Evolutionary conservation across 306 rosid genomes (phyloP), one percentile per base, ranked within the genome.

Genomic region (Psophocarpus tetragonolobus): DNA sequence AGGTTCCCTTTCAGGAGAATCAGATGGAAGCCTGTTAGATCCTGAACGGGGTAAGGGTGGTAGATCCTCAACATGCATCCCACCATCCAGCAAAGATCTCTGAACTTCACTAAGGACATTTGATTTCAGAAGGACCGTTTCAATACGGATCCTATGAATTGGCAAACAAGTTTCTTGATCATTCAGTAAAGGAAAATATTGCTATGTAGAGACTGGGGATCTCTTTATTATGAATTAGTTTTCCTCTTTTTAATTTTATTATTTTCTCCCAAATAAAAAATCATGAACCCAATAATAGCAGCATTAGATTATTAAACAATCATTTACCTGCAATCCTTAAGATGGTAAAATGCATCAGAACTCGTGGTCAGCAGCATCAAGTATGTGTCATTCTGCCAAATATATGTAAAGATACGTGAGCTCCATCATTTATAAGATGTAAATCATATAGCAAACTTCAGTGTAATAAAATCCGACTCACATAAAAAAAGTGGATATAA

Each of bases 261-360:
- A 1, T n/a, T 39, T 48, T 45, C 30, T 53, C 65, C 66, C 4
- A 0, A 44, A 41, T 1, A 42, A 58, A 29, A 50, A 41, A 39
- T 29, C 73, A 79, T 62, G 63, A 50, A 61, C 74, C 67, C 41
- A 74, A 74, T 33, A 80, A 45, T 44, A 71, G 44, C 50, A 62
- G 21, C 68, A 36, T 72, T 24, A 61, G 58, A 35, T 61, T 68
- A 57, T 58, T 36, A 48, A 78, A 63, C n/a, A 32, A 80, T 57
- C 60, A 47, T 53, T 84, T 82, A 90, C 98, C 98, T 90, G 93
- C 97, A 91, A 71, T 94, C 97, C 84, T 92, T 94, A 29, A 94
- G 96, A 82, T 94, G 97, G 88, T 90, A 89, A 81, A 94, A 94
- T 81, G 97, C 89, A 73, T 90, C 97, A 35, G 98, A 90, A 81